phyloP scores from a whole-genome alignment of 2,329 filamentous ascomycete genomes.

The Penicillium sp. region DNA sequence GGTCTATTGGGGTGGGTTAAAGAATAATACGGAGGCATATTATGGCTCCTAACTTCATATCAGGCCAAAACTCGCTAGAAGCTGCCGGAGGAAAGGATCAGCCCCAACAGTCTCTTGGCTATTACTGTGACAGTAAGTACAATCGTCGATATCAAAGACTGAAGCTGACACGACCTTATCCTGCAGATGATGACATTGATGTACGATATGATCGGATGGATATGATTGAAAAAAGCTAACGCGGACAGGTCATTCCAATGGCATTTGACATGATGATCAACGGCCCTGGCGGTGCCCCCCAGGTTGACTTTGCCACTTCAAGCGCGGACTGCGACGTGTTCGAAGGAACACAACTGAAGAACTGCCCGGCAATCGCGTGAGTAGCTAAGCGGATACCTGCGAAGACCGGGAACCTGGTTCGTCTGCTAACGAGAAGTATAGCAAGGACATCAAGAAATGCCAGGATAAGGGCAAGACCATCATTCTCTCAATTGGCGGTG shows the following conservation, averaged over 20 bases:
- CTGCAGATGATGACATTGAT: slow-evolving; percentile 23
- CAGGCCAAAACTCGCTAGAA: slow-evolving; percentile 58
- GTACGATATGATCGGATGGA: slow-evolving; percentile 2
- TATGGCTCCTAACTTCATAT: background rate
- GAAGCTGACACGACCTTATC: slow-evolving; percentile 8
- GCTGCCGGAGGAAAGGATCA: slow-evolving; percentile 34
- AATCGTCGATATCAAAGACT: background rate
- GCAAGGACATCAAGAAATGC: slow-evolving; percentile 52
- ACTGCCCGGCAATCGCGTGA: slow-evolving; percentile 62
- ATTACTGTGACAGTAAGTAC: slow-evolving; percentile 56
- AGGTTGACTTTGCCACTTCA: slow-evolving; percentile 61
- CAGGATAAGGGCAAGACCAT: slow-evolving; percentile 65
- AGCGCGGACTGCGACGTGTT: slow-evolving; percentile 59
- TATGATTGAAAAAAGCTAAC: slow-evolving; percentile 3
- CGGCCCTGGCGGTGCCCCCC: slow-evolving; percentile 46
- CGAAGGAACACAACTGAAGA: slow-evolving; percentile 52
- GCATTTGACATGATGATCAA: slow-evolving; percentile 59
- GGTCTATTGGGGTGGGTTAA: slow-evolving; percentile 57
- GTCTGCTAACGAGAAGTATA: slow-evolving; percentile 27
- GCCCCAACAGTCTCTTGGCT: slow-evolving; percentile 52
- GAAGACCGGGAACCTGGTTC: background rate
- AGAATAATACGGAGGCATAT: background rate
- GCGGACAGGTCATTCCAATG: slow-evolving; percentile 55
- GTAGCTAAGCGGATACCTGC: slow-evolving; percentile 16
- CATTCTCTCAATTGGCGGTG: slow-evolving; percentile 65